Evolutionary conservation across 495 filamentous ascomycete species (phyloP), one percentile per base, ranked within the genome.

Genomic region (Neurospora sp.): DNA sequence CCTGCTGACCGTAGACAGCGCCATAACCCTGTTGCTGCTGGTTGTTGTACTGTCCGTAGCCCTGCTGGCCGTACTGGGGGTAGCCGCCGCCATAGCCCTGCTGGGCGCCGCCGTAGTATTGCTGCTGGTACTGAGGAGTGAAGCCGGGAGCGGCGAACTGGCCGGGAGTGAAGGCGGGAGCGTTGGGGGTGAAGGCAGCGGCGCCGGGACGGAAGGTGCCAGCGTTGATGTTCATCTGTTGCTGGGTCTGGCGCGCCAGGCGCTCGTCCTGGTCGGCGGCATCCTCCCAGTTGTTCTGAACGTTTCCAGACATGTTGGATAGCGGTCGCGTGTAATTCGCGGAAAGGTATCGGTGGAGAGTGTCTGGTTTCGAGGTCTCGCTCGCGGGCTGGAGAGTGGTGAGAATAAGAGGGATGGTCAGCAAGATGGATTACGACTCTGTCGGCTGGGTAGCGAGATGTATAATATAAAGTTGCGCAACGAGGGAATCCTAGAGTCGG

Each of bases 231-330:
- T 93, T 93, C 81, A 93, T 86, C 78, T 92, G 91, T 75, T 90
- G 87, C 82, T 95, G 90, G 10, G 91, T 83, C 82, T 94, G 94
- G 80, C 91, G 88, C 72, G 93, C 89, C 75, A 97, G 89, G 76
- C 92, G 89, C 73, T 96, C 92, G 71, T 97, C 92, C 85, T 97
- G 93, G 69, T 89, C 91, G 43, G 93, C 90, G 74, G 97, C 96
- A 77, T 99, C 93, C 85, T 99, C 96, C 96, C 96, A 99, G 24
- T 92, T 95, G 74, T 97, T 93, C 69, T 93, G 91, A 19, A 79
- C 73, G 77, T 79, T 75, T 74, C 92, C 88, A 70, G 94, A 91
- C 94, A 98, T 97, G 76, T 79, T 90, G 82, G 54, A 19, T 70
- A 28, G 39, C 15, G 73, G 48, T 74, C 43, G n/a, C 34, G 43